Conservation (phyloP, 441 rosid genomes). For the Populus hybrid region DNA sequence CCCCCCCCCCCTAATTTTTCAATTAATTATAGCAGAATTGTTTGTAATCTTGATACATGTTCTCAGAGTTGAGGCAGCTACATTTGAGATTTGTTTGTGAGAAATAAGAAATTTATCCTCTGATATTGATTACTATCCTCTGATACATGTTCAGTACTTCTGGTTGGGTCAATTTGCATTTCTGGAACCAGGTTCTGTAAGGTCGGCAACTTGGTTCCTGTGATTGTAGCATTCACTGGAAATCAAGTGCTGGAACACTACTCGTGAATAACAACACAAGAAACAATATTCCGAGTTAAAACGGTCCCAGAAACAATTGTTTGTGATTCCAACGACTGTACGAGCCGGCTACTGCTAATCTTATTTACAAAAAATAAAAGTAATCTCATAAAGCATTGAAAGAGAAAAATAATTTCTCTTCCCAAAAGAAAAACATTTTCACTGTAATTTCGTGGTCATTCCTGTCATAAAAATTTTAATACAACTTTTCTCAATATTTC, state of each 20-base stretch:
- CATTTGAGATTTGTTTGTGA: neutral
- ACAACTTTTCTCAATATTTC: too few species aligned
- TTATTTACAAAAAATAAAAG: too few species aligned
- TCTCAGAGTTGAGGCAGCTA: neutral
- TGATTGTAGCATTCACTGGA: neutral
- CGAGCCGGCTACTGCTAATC: too few species aligned
- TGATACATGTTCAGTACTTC: neutral
- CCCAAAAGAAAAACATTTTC: neutral
- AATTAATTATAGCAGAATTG: neutral
- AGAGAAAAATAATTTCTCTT: neutral
- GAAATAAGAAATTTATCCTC: neutral
- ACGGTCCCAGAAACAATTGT: neutral
- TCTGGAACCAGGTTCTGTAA: neutral
- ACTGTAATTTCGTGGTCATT: neutral
- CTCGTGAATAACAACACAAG: neutral
- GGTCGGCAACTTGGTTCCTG: neutral
- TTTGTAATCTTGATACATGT: neutral
- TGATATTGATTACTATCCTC: neutral
- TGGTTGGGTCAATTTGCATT: neutral
- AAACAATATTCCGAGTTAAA: neutral
- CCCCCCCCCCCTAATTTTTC: neutral
- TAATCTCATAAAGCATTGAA: neutral
- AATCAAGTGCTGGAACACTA: neutral
- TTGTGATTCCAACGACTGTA: neutral
- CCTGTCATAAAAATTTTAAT: too few species aligned